Conservation (phyloP, 2,329 filamentous ascomycete species). For the Lasiodiplodia sp. region DNA sequence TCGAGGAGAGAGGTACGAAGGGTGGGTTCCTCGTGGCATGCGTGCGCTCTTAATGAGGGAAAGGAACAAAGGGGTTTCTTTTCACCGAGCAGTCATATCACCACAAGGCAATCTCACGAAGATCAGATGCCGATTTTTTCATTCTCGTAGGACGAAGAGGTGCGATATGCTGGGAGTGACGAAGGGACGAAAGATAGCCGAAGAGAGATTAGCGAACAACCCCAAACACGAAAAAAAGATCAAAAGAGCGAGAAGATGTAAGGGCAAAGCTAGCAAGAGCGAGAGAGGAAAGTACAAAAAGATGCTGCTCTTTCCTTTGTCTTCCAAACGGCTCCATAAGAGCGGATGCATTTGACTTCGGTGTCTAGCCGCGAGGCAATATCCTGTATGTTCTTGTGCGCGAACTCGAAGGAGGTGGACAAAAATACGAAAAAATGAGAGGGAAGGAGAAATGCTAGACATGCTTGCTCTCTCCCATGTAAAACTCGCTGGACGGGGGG, state of each 20-base stretch:
- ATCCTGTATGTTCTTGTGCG: not conserved
- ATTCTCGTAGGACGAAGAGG: not conserved
- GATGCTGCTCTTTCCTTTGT: not conserved
- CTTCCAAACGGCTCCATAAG: not conserved
- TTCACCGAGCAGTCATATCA: not conserved
- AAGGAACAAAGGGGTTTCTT: not conserved
- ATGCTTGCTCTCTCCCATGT: not conserved
- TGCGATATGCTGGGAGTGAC: not conserved
- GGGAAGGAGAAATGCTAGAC: not conserved
- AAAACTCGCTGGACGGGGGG: not conserved
- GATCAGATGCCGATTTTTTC: not conserved
- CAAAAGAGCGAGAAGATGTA: not conserved
- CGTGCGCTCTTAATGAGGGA: not conserved
- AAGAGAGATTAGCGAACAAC: not conserved
- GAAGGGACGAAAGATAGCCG: not conserved
- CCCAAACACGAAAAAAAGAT: not conserved
- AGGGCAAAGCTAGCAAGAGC: not conserved
- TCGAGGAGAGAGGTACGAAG: not conserved
- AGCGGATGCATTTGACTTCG: not conserved
- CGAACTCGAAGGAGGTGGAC: not conserved
- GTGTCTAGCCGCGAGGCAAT: conserved; percentile 13
- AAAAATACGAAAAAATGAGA: not conserved
- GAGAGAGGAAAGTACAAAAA: not conserved
- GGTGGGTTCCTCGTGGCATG: not conserved
- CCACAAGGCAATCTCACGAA: not conserved